Evolutionary conservation across 2,329 filamentous ascomycete genomes (phyloP), one percentile per base, ranked within the genome.

Genomic region (Septoria linicola): DNA sequence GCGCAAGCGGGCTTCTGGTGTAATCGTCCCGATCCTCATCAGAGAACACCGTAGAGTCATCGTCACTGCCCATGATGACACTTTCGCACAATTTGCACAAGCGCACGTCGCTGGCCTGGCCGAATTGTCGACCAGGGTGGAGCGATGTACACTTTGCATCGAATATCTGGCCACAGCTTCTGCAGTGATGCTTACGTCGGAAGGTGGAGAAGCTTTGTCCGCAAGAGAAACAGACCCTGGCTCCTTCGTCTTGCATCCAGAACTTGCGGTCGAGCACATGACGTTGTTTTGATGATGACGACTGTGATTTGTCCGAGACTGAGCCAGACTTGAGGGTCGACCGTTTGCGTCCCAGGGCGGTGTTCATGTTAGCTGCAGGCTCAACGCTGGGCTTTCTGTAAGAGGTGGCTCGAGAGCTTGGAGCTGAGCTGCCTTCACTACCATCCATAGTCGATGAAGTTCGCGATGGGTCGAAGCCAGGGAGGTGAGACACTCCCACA

Each of bases 151-250:
- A 99, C 69, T 95, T 95, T 3, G 89, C 88, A 69, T 97, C 93
- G 65, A 99, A 99, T 37, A 99, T 99, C 65, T 95, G 95, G n/a
- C 93, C 93, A 67, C 93, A 99, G 0, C 81, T 88, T 55, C 95
- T 84, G 69, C 93, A 99, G 70, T 99, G 93, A 68, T 99, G 93
- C 67, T 99, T 99, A 59, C 93, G 83, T 53, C 93, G 82, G 67
- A 97, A 97, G 1, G 92, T 93, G 0, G 89, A 90, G 66, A 99
- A 99, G 1, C 88, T 81, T 52, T 89, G 87, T 37, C 89, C 89
- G 64, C 93, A 99, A 37, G 89, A 82, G 67, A 96, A 99, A 66
- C 93, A 99, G 63, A 96, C 92, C 67, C 95, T 97, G 53, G 92
- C 95, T 57, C 95, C 96, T 66, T 97, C 93, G 67, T 99, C 93